Base-by-base conservation (phyloP, 768 basidiomycete species). In the Tylopilus cervinicoccineus region DNA sequence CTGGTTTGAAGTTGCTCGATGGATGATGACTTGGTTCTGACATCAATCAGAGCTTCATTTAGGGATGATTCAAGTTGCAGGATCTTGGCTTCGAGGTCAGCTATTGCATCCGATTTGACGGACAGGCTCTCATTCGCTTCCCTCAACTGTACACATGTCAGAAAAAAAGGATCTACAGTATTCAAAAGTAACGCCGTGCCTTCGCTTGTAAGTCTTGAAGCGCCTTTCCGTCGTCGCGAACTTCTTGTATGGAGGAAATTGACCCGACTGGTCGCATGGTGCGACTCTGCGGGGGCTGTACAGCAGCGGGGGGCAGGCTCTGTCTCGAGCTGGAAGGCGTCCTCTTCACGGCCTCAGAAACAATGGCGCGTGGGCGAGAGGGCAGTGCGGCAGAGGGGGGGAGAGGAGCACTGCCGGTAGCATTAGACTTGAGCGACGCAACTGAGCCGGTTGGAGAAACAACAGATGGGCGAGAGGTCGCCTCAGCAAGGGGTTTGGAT, bases 241-340 rank as follows among this genome's bases (percentile, higher is more conserved):
- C 71, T 57, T 88, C 88, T 50, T 75, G 77, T 50, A 89, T 81
- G 9, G 88, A 88, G n/a, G 84, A 76, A 40, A 89, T 81, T 13
- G 88, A 89, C 22, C 74, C 70, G 32, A 78, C 58, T 24, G 77
- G 65, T 16, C 78, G 74, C 46, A 76, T 64, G 34, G 79, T 52
- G 47, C 71, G 77, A 23, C 77, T 47, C 13, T 70, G 60, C 8
- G 62, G 41, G n/a, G 63, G 57, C 19, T 67, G 56, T 16, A 26
- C 52, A 17, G 52, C 38, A 19, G 45, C 41, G 16, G 54, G 58
- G 12, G 70, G 57, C 31, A 77, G 50, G 57, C 69, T 79, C 48
- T 71, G 69, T 28, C 74, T 71, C 20, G 77, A 69, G 22, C 69
- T 65, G 22, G 70, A 55, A 29, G 68, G 67, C 7, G 78, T 63